phyloP scores from a whole-genome alignment of 1,284 basidiomycete species.

The Athelia psychrophila region DNA sequence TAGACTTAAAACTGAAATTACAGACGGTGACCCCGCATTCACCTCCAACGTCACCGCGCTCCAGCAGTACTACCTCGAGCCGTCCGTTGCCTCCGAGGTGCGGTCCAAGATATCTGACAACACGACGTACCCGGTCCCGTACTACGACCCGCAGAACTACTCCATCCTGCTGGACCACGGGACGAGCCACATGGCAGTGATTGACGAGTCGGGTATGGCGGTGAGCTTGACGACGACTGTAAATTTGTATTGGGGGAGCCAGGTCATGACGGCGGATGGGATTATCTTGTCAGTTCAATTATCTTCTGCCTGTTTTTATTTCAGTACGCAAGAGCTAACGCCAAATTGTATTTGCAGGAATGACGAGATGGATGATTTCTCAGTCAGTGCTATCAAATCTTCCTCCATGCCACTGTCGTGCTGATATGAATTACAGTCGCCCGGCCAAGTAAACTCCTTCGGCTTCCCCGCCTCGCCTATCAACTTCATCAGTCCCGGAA shows the following conservation, averaged over 20 bases:
- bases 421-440: slow-evolving; percentile 5
- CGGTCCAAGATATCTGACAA: slow-evolving; percentile 18
- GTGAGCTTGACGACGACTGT: slow-evolving; percentile 25
- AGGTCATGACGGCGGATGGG: slow-evolving; percentile 21
- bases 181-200: slow-evolving; percentile 24
- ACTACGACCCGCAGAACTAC: slow-evolving; percentile 20
- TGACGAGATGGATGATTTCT: slow-evolving; percentile 25
- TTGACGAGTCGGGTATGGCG: slow-evolving; percentile 19
- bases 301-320: not conserved
- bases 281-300: slow-evolving; percentile 2
- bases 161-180: slow-evolving; percentile 19
- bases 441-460: slow-evolving; percentile 20
- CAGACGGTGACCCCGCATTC: slow-evolving; percentile 23
- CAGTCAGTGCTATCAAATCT: slow-evolving; percentile 82
- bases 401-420: slow-evolving; percentile 65
- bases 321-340: slow-evolving; percentile 9
- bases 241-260: slow-evolving; percentile 24
- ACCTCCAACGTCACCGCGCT: slow-evolving; percentile 23
- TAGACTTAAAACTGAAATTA: slow-evolving; percentile 1
- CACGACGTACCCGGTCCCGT: slow-evolving; percentile 15
- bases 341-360: slow-evolving; percentile 4
- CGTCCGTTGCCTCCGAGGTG: slow-evolving; percentile 11
- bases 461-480: slow-evolving; percentile 22
- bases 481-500: slow-evolving; percentile 18
- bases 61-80: slow-evolving; percentile 15